A percentile compares a stretch with the other conserved stretches of the same genome.
phyloP scores from a whole-genome alignment of 1,284 basidiomycete genomes.

The Rhodotorula sp. region DNA sequence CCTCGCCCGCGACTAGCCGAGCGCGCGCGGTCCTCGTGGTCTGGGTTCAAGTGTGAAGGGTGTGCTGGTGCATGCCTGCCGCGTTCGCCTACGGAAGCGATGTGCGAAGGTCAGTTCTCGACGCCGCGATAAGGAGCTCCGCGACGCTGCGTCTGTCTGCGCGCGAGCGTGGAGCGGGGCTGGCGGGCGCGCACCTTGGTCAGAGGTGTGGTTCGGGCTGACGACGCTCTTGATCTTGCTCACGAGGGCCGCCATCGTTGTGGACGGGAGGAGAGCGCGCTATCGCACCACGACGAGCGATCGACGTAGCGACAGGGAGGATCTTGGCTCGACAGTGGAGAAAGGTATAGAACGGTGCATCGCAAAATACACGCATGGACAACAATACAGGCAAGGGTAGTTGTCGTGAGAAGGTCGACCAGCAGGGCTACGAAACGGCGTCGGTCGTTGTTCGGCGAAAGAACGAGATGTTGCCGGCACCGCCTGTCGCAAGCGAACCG shows the following conservation, averaged over 20 bases:
- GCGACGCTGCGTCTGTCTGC: background rate
- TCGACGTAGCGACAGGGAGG: background rate
- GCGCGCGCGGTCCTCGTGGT: constrained; percentile 2
- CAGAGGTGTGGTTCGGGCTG: background rate
- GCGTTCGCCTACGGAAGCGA: constrained; percentile 5
- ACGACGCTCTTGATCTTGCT: constrained; percentile 22
- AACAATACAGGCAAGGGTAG: background rate
- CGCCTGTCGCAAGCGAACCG: background rate
- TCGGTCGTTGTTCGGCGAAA: background rate
- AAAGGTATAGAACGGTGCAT: too few species aligned
- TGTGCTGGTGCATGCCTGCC: constrained; percentile 15
- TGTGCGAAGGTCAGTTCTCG: background rate
- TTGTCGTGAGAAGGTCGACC: too few species aligned
- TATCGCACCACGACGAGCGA: too few species aligned
- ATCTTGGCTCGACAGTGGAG: background rate
- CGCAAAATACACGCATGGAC: background rate
- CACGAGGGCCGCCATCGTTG: constrained; percentile 11
- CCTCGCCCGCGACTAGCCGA: constrained; percentile 18
- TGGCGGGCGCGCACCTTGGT: constrained; percentile 3
- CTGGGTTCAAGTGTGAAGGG: constrained; percentile 25
- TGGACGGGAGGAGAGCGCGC: background rate
- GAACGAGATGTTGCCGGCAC: constrained; percentile 11
- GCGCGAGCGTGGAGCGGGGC: background rate
- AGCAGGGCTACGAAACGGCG: background rate
- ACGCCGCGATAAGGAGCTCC: background rate